A percentile compares a stretch with the other conserved stretches of the same genome.
phyloP scores from a whole-genome alignment of 2,329 filamentous ascomycete genomes.

The Colletotrichum costaricense region DNA sequence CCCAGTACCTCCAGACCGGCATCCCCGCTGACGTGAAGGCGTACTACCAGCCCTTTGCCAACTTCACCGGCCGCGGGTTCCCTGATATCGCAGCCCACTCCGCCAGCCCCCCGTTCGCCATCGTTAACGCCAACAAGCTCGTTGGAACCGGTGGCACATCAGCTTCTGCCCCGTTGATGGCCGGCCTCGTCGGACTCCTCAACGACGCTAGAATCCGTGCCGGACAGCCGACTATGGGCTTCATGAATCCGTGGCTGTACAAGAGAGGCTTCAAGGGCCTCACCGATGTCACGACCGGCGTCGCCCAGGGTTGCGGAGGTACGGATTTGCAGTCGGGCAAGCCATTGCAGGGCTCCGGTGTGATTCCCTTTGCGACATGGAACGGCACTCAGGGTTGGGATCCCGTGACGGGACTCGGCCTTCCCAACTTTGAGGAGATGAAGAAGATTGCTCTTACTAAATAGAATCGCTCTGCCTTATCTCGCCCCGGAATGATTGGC shows the following conservation, averaged over 20 bases:
- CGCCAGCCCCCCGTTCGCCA: conserved; percentile 38
- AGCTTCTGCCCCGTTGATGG: conserved; percentile 72
- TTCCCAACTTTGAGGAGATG: conserved; percentile 53
- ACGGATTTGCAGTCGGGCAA: conserved; percentile 40
- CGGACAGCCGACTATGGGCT: conserved; percentile 66
- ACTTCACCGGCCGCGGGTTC: conserved; percentile 64
- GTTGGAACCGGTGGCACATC: conserved; percentile 47
- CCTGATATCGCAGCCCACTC: conserved; percentile 72
- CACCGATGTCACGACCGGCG: conserved; percentile 47
- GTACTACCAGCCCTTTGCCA: conserved; percentile 61
- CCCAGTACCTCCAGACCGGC: conserved; percentile 50
- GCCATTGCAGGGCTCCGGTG: conserved; percentile 39
- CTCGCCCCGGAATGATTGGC: neutral
- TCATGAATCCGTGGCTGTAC: conserved; percentile 73
- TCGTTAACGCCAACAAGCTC: conserved; percentile 43
- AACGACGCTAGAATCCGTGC: conserved; percentile 70
- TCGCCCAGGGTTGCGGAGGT: conserved; percentile 40
- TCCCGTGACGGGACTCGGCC: conserved; percentile 55
- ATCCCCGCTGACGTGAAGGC: conserved; percentile 50
- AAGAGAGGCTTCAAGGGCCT: conserved; percentile 44
- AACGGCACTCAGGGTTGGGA: conserved; percentile 53
- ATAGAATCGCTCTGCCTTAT: conserved; percentile 18
- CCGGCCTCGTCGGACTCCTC: conserved; percentile 71
- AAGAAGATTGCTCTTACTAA: conserved; percentile 31
- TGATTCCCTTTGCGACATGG: conserved; percentile 42